phyloP scores from a whole-genome alignment of 306 rosid species.

The Bauhinia variegata region DNA sequence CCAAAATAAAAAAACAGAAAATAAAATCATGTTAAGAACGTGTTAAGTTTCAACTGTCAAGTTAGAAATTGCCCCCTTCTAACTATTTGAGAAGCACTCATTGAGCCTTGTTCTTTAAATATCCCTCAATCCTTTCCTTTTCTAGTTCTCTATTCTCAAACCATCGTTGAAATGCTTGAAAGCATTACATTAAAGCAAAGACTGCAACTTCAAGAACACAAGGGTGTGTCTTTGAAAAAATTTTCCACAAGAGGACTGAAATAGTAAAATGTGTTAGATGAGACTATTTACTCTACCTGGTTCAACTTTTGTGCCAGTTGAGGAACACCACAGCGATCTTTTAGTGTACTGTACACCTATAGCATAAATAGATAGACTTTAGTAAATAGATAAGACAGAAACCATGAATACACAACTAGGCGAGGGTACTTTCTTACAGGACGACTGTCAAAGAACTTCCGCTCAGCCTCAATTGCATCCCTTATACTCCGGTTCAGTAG shows the following conservation, averaged over 20 bases:
- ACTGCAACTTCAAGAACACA: too few species aligned
- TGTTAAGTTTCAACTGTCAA: not conserved
- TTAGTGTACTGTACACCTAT: conserved; percentile 85
- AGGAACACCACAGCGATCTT: conserved; percentile 94
- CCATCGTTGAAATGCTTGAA: conserved; percentile 3
- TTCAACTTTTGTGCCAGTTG: conserved; percentile 94
- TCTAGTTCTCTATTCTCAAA: too few species aligned
- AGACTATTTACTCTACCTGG: conserved; percentile 60
- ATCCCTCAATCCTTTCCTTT: not conserved
- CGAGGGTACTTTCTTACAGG: conserved; percentile 68
- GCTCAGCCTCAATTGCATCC: conserved; percentile 94
- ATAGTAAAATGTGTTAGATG: conserved; percentile 13
- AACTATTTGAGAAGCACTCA: not conserved
- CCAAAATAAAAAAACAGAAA: too few species aligned
- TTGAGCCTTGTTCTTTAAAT: conserved; percentile 6
- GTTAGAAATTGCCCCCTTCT: conserved; percentile 23
- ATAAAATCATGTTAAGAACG: too few species aligned
- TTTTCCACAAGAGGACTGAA: not conserved
- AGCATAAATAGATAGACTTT: conserved; percentile 33
- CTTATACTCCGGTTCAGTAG: conserved; percentile 78
- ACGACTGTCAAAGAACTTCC: conserved; percentile 85
- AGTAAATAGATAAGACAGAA: conserved; percentile 13
- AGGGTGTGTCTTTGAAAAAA: not conserved
- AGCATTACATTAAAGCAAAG: not conserved
- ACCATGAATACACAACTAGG: conserved; percentile 12